These are phyloP conservation scores for Fusarium austroafricanum DNA, from an alignment of 2,329 filamentous ascomycete genomes.

Conservation along the genomic window DNA sequence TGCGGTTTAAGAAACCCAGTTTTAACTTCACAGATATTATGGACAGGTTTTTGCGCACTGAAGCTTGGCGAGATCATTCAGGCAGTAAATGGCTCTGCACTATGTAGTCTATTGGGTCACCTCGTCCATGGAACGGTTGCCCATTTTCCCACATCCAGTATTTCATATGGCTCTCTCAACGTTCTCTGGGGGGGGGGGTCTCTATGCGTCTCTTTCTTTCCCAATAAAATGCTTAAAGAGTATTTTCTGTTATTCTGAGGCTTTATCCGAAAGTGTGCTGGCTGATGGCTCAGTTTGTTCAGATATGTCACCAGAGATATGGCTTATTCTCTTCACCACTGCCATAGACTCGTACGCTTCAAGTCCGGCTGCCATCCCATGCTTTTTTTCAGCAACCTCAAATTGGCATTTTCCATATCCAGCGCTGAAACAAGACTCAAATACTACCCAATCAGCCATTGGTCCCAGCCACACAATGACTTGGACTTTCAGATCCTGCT, in stretches of 20 bases:
- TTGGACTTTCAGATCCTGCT: constrained; percentile 9
- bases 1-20: too few species aligned
- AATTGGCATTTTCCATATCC: constrained; percentile 8
- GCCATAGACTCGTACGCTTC: constrained; percentile 41
- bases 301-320: neutral
- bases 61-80: neutral
- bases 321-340: constrained; percentile 12
- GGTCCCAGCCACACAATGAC: constrained; percentile 45
- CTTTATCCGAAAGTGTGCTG: neutral
- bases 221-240: too few species aligned
- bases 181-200: too few species aligned
- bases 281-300: neutral
- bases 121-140: neutral
- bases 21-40: too few species aligned
- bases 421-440: constrained; percentile 34
- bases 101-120: neutral
- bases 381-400: constrained; percentile 7
- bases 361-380: constrained; percentile 34
- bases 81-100: neutral
- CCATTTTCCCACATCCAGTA: too few species aligned
- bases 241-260: neutral
- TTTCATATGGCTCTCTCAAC: neutral
- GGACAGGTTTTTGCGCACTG: neutral
- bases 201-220: neutral
- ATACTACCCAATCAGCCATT: constrained; percentile 43